Base-by-base conservation (phyloP, 2,329 filamentous ascomycete genomes). In the Metarhizium album region DNA sequence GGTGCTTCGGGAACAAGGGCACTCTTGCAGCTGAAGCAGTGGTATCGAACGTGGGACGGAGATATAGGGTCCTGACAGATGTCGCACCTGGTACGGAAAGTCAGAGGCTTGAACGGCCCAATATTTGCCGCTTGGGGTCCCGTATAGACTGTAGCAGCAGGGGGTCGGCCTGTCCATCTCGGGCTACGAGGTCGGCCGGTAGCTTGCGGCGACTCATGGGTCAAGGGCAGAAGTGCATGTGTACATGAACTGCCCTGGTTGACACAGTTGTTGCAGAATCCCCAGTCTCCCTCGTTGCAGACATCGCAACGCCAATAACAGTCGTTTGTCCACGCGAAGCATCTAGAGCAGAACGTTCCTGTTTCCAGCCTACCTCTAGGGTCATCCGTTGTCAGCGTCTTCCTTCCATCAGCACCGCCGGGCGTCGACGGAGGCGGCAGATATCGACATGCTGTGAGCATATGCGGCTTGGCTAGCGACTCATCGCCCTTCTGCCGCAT, bases 271-370 rank as follows among this genome's bases (percentile, higher is more conserved):
- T 90, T 89, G 68, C 91, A 97, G 64, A 88, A 96, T 0, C 91
- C 91, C 90, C 90, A 97, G 62, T 94, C 90, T 4, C 89, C 91
- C 55, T 93, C 83, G 59, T 95, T 95, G 69, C 91, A 97, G 24
- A 76, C 66, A 53, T 86, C 81, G 65, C 91, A 97, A 55, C 87
- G 83, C 91, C 90, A 97, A 67, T 87, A 95, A 67, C 88, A 93
- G 48, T 84, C 79, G 59, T 94, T 90, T 0, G 88, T 78, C 72
- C 82, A 86, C 0, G 78, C 73, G 18, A 77, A 72, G 64, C 91
- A 96, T 46, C 78, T 77, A 37, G 85, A 81, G 64, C 91, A 97
- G 65, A 96, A 96, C 5, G 87, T 83, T 20, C 91, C 91, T 48
- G 79, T 83, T 65, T 93, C 82, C 1, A 93, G 69, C 23, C 87